Evolutionary conservation across 2,329 filamentous ascomycete species (phyloP).

Genomic region (Rhynchosporium secalis): DNA sequence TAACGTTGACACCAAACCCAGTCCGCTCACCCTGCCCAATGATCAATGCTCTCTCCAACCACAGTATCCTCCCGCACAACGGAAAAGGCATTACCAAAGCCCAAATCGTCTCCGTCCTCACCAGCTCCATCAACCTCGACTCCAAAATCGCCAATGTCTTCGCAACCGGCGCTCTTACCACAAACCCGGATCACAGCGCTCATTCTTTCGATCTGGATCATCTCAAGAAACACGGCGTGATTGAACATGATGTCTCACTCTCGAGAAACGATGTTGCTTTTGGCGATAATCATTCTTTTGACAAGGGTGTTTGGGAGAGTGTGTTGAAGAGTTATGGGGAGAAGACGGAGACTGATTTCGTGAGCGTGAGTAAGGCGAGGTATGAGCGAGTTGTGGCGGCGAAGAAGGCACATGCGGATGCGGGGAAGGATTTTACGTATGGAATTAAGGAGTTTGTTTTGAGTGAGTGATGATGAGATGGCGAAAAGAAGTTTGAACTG

Average conservation of each 20-base stretch:
- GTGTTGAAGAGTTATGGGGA: slow-evolving; percentile 20
- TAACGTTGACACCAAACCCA: slow-evolving; percentile 2
- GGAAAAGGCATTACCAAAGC: slow-evolving; percentile 25
- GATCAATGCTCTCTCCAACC: slow-evolving; percentile 29
- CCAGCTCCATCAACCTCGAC: slow-evolving; percentile 23
- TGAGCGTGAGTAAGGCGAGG: slow-evolving; percentile 23
- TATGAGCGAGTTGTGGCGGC: slow-evolving; percentile 19
- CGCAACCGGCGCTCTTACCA: slow-evolving; percentile 21
- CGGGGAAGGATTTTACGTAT: slow-evolving; percentile 24
- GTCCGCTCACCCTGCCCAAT: slow-evolving; percentile 30
- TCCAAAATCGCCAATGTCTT: slow-evolving; percentile 25
- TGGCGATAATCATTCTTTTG: slow-evolving; percentile 25
- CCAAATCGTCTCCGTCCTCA: slow-evolving; percentile 21
- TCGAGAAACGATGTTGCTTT: slow-evolving; percentile 22
- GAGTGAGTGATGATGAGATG: slow-evolving; percentile 3
- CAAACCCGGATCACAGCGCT: slow-evolving; percentile 19
- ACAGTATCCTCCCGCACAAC: slow-evolving; percentile 26
- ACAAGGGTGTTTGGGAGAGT: slow-evolving; percentile 19
- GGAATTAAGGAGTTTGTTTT: slow-evolving; percentile 28
- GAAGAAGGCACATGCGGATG: slow-evolving; percentile 24
- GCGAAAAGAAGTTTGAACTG: not conserved
- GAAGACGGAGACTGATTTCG: slow-evolving; percentile 21
- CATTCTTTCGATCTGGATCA: slow-evolving; percentile 24
- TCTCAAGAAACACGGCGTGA: slow-evolving; percentile 25
- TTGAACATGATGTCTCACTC: slow-evolving; percentile 29